Base-by-base conservation (phyloP, 1,139 yeast genomes). In the Yamadazyma songkhlaensis region DNA sequence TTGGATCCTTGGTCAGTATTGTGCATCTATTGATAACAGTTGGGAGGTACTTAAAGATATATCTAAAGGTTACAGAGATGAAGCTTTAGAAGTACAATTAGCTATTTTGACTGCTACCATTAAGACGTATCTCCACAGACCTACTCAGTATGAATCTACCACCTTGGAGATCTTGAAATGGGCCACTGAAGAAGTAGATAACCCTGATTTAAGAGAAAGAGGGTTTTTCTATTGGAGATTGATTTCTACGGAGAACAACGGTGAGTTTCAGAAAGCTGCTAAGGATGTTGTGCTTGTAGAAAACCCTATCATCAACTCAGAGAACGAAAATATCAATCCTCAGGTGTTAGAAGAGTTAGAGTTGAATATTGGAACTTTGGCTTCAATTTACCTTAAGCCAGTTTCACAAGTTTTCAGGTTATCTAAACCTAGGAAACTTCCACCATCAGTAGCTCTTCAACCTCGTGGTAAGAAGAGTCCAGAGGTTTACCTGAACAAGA, bases 171-270 rank as follows among this genome's bases (percentile, higher is more conserved):
- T 84, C 0, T 63, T 89, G 40, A 82, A 79, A 53, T 64, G 73
- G 63, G 86, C 90, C 4, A 85, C 95, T 0, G 95, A 87, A 48
- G 85, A 81, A 14, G 68, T 74, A 0, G 81, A 82, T 46, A 72
- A 67, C 49, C 96, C 97, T 0, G 97, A 90, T 59, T 63, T 89
- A 11, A 72, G 97, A 45, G 95, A 87, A 48, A 64, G 96, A 32
- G 96, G 94, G 0, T 84, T 69, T 53, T 80, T 88, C 62, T 90
- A 90, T 58, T 86, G 95, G 95, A 70, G 96, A 38, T 58, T 89
- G 22, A 62, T 90, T 7, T 78, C 94, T 0, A 56, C 80, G 0
- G 68, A 68, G 31, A 51, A 22, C n/a, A 10, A 46, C 3, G 38
- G 32, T 5, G 60, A 53, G 25, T 68, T 69, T 46, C 75, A 68